These are phyloP conservation scores for Teratosphaeria nubilosa DNA, from an alignment of 2,329 filamentous ascomycete genomes.

Conservation along the genomic window DNA sequence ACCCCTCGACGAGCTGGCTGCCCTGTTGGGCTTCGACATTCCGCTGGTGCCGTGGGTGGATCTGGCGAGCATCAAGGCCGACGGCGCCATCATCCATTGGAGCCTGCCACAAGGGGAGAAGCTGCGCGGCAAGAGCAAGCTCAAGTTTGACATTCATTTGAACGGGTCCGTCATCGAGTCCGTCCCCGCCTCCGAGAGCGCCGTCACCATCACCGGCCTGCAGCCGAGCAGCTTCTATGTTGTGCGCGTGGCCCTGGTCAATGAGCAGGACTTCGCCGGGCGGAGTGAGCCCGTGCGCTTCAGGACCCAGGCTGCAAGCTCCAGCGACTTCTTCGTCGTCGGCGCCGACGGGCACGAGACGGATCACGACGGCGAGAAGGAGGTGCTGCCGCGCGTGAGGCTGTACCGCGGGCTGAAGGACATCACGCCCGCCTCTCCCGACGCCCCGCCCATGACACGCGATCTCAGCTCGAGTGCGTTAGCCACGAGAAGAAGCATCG, in stretches of 20 bases:
- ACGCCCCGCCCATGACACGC: constrained; percentile 52
- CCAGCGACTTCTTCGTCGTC: constrained; percentile 33
- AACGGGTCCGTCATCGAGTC: constrained; percentile 78
- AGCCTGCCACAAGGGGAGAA: constrained; percentile 39
- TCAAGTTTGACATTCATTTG: constrained; percentile 84
- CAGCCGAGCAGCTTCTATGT: constrained; percentile 86
- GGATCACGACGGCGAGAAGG: constrained; percentile 35
- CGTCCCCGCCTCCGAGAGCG: constrained; percentile 67
- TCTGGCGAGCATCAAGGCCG: constrained; percentile 76
- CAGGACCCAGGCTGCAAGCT: constrained; percentile 48
- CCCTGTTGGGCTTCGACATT: constrained; percentile 81
- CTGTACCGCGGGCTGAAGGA: constrained; percentile 36
- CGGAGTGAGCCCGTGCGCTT: constrained; percentile 78
- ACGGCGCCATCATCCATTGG: constrained; percentile 87
- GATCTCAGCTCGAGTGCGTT: constrained; percentile 48
- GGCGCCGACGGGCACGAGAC: constrained; percentile 17
- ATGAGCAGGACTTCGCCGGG: constrained; percentile 83
- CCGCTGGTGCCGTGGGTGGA: constrained; percentile 83
- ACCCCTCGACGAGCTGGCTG: constrained; percentile 81
- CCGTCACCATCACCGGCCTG: constrained; percentile 83
- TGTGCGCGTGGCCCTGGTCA: constrained; percentile 83
- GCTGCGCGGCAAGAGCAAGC: constrained; percentile 55
- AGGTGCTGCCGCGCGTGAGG: constrained; percentile 42
- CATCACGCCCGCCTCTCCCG: constrained; percentile 51
- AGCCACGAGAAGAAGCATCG: constrained; percentile 52